phyloP scores from a whole-genome alignment of 1,284 basidiomycete species.

The Ustilago cynodontis region DNA sequence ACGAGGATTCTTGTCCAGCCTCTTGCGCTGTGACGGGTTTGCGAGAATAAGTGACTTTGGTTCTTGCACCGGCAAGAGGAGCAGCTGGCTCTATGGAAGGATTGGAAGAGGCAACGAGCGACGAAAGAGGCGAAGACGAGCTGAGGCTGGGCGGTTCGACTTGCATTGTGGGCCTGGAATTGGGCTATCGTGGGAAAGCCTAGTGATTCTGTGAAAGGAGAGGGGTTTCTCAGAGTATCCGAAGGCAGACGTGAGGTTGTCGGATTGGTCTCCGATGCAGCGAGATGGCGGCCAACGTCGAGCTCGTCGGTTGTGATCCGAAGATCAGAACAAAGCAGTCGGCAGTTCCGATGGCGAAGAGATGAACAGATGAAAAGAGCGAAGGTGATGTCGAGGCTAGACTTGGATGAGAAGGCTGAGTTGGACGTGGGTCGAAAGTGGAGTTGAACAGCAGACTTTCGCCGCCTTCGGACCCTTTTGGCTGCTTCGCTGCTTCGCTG shows the following conservation, averaged over 20 bases:
- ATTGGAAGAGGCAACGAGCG: conserved; percentile 39
- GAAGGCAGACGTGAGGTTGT: not conserved
- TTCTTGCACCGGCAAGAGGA: conserved; percentile 16
- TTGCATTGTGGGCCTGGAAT: conserved; percentile 25
- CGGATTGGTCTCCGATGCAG: not conserved
- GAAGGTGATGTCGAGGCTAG: not conserved
- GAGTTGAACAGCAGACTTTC: conserved; percentile 1
- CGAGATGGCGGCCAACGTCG: not conserved
- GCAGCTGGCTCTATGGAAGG: conserved; percentile 32
- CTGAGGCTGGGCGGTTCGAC: conserved; percentile 17
- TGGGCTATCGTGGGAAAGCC: not conserved
- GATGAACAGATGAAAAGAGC: not conserved
- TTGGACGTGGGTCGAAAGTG: conserved; percentile 16
- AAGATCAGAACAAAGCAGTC: not conserved
- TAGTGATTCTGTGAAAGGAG: too few species aligned
- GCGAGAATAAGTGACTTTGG: conserved; percentile 46
- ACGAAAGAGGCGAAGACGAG: conserved; percentile 37
- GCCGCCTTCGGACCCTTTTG: conserved; percentile 19
- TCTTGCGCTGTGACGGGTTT: conserved; percentile 19
- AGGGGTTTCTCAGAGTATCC: too few species aligned
- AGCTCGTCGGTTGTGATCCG: conserved; percentile 1
- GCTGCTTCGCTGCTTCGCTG: not conserved
- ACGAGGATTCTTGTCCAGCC: conserved; percentile 15
- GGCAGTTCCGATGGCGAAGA: not conserved
- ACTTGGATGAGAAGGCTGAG: not conserved